These are phyloP conservation scores for Pinus taeda DNA, from an alignment of 75 land plant species.

Conservation along the genomic window DNA sequence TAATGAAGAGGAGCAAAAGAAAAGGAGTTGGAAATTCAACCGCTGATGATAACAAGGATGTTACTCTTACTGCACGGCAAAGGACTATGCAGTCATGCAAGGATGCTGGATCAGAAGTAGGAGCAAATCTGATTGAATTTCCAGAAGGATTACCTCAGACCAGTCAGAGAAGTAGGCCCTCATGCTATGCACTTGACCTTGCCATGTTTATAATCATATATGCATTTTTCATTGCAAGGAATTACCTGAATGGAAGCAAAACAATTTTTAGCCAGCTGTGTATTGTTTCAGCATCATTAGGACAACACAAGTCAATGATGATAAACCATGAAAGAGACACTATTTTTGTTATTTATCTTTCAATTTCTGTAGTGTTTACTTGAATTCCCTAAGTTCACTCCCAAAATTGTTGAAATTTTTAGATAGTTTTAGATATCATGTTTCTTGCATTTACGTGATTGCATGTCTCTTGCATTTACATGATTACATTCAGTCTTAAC, in stretches of 20 bases:
- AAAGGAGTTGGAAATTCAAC: constrained; percentile 22
- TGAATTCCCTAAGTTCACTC: too few relatives aligned
- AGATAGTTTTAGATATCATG: too few relatives aligned
- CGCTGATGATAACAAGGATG: constrained; percentile 33
- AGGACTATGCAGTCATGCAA: constrained; percentile 68
- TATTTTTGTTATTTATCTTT: too few relatives aligned
- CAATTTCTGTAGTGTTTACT: too few relatives aligned
- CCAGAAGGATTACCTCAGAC: constrained; percentile 75
- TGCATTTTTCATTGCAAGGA: constrained; percentile 76
- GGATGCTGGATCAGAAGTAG: constrained; percentile 38
- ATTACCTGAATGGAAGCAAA: constrained; percentile 51
- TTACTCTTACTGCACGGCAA: constrained; percentile 74
- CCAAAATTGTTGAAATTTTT: too few relatives aligned
- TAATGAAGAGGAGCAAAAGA: constrained; percentile 29
- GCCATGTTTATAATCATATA: constrained; percentile 22
- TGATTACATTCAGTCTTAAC: too few relatives aligned
- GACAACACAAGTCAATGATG: neutral
- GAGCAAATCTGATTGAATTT: constrained; percentile 56
- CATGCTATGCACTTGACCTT: constrained; percentile 30
- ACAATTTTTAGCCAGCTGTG: constrained; percentile 24
- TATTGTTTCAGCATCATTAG: neutral
- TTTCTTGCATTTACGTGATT: too few relatives aligned
- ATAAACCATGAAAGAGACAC: too few relatives aligned
- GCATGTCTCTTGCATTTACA: too few relatives aligned
- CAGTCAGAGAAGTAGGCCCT: constrained; percentile 49